These are phyloP conservation scores for Trifolium pratense DNA, from an alignment of 306 rosid genomes.

Conservation along the genomic window DNA sequence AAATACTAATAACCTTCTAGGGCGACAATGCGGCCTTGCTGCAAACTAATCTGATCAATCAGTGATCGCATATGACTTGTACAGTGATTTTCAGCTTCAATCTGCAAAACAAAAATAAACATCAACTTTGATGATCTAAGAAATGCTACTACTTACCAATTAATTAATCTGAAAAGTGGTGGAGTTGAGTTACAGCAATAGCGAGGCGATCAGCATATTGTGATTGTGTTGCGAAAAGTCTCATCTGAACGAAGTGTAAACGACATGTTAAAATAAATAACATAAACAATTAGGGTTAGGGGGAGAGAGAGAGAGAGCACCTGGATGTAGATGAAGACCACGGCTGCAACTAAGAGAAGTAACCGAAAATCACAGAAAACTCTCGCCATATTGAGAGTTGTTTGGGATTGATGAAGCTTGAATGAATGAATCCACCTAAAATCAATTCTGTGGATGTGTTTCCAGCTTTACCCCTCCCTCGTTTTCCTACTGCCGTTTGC, in stretches of 20 bases:
- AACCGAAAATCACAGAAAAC: slow-evolving; percentile 83
- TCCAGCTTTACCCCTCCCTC: no score
- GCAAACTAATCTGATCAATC: slow-evolving; percentile 88
- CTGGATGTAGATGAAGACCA: slow-evolving; percentile 87
- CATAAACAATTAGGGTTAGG: slow-evolving; percentile 18
- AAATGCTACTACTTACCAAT: background rate
- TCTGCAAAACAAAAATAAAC: slow-evolving; percentile 51
- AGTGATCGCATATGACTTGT: slow-evolving; percentile 72
- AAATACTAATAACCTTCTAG: slow-evolving; percentile 57
- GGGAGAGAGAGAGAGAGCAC: slow-evolving; percentile 48
- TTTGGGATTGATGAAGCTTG: no score
- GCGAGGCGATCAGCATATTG: slow-evolving; percentile 95
- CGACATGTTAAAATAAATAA: slow-evolving; percentile 2
- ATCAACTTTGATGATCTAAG: slow-evolving; percentile 9
- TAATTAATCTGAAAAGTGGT: slow-evolving; percentile 12
- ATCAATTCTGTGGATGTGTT: no score
- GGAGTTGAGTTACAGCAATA: slow-evolving; percentile 64
- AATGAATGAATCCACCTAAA: no score
- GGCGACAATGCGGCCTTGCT: slow-evolving; percentile 77
- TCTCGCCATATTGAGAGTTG: slow-evolving; percentile 52
- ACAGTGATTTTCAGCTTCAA: slow-evolving; percentile 83
- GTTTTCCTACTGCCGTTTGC: no score
- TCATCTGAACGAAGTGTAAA: slow-evolving; percentile 53
- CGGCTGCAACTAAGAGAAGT: slow-evolving; percentile 78
- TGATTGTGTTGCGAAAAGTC: slow-evolving; percentile 86